Percentiles rank a stretch among this genome's conserved stretches.
These are phyloP conservation scores for Fusarium sp. DNA, from an alignment of 2,329 filamentous ascomycete species.

Conservation along the genomic window DNA sequence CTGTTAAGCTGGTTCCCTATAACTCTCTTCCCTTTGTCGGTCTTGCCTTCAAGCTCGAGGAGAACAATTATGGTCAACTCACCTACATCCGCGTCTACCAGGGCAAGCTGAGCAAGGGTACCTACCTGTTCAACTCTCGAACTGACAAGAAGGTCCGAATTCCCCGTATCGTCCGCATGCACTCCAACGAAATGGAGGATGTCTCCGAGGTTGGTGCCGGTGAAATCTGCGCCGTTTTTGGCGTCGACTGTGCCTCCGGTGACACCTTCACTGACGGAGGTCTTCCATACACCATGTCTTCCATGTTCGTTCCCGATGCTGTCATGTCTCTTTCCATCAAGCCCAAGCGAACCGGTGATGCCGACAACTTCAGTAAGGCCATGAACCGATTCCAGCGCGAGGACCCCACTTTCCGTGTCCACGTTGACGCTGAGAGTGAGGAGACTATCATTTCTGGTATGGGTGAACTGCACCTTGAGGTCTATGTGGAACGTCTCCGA, in stretches of 20 bases:
- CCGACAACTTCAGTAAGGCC: conserved; percentile 95
- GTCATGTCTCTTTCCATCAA: conserved; percentile 98
- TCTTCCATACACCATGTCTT: conserved; percentile 93
- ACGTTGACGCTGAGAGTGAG: conserved; percentile 89
- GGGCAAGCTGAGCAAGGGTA: conserved; percentile 86
- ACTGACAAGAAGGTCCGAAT: conserved; percentile 97
- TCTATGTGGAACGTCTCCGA: conserved; percentile 96
- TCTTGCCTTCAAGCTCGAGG: conserved; percentile 97
- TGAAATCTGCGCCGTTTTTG: conserved; percentile 98
- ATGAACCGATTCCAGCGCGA: conserved; percentile 99
- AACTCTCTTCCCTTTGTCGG: conserved; percentile 94
- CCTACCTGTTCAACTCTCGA: conserved; percentile 91
- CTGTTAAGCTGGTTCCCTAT: conserved; percentile 90
- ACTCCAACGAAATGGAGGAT: conserved; percentile 99
- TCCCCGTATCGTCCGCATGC: conserved; percentile 97
- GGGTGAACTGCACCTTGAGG: conserved; percentile 96
- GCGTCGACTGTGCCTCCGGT: conserved; percentile 95
- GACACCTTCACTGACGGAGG: conserved; percentile 97
- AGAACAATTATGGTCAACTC: conserved; percentile 97
- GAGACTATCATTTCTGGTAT: conserved; percentile 99
- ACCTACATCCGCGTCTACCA: conserved; percentile 99
- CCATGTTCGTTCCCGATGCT: conserved; percentile 97
- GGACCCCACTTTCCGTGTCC: conserved; percentile 96
- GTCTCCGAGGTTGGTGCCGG: conserved; percentile 91
- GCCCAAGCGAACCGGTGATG: conserved; percentile 91